Evolutionary conservation across 148 eudicot species (phyloP), one percentile per base, ranked within the genome.

Genomic region (Chenopodium album): DNA sequence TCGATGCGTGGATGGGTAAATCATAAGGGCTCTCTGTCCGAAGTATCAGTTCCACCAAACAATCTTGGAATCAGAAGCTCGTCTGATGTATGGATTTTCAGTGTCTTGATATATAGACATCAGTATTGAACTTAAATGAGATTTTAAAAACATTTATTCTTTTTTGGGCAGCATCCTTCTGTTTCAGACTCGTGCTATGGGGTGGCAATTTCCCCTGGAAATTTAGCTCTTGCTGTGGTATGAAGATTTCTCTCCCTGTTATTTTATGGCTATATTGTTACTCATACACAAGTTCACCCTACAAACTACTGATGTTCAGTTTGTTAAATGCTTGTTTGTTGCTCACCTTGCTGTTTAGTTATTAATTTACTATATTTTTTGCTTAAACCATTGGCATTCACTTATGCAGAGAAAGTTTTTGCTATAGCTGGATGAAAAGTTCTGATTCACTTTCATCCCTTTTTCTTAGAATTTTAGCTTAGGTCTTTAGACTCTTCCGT

Each of bases 221-320:
- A 91, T 88, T 87, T 96, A 82, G 91, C 86, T 68, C 31, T 96
- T 83, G 97, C 94, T 75, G 93, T 96, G 99, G 99, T 95, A 92
- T 77, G 86, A 62, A 76, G 52, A 52, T 22, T 80, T 48, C 23
- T 76, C 78, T 73, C 62, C 70, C 34, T 81, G 17, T 73, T 80
- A 65, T 34, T 7, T 23, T 59, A 26, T 0, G n/a, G 22, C 9
- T 78, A 46, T 71, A 50, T 12, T 67, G 13, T 56, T 67, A 54
- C 37, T 54, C 67, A 20, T 60, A 50, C 76, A 31, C 73, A 14
- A 46, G 50, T n/a, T 73, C 74, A 65, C 60, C 17, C 52, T 73
- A 23, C 41, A 77, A 70, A 17, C 7, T 9, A 59, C 26, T 16
- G 75, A 10, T 22, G 34, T 64, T 4, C 10, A 19, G 12, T 48